Evolutionary conservation across 2,329 filamentous ascomycete species (phyloP).

Genomic region (Calonectria honghensis): DNA sequence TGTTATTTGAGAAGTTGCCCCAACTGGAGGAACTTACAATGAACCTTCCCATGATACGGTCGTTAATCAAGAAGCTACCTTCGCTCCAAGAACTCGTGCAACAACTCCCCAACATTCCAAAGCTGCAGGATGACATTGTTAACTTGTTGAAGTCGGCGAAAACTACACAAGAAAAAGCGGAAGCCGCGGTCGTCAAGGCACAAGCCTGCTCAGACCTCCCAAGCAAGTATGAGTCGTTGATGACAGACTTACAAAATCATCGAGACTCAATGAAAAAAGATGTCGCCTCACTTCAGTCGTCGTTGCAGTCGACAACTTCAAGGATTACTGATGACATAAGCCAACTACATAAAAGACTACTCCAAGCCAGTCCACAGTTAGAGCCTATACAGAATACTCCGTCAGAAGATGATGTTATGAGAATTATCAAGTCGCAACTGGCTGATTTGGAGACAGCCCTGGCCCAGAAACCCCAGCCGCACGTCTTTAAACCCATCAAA

Average conservation of each 20-base stretch:
- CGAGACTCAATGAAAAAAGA: background rate
- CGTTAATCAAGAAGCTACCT: background rate
- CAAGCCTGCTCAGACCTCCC: background rate
- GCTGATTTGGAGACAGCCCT: background rate
- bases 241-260: background rate
- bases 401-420: slow-evolving; percentile 3
- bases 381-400: background rate
- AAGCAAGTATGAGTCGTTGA: background rate
- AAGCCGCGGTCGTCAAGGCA: background rate
- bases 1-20: background rate
- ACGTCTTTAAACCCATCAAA: background rate
- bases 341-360: background rate
- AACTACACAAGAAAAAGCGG: background rate
- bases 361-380: background rate
- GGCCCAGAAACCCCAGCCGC: background rate
- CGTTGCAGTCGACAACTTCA: background rate
- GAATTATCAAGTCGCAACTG: background rate
- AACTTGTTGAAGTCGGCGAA: background rate
- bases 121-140: slow-evolving; percentile 3
- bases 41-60: background rate
- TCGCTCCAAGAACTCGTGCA: background rate
- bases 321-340: background rate
- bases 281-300: background rate
- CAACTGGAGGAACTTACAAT: background rate
- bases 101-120: background rate